Conservation (phyloP, 495 filamentous ascomycete genomes). For the Penicillium argentinense region DNA sequence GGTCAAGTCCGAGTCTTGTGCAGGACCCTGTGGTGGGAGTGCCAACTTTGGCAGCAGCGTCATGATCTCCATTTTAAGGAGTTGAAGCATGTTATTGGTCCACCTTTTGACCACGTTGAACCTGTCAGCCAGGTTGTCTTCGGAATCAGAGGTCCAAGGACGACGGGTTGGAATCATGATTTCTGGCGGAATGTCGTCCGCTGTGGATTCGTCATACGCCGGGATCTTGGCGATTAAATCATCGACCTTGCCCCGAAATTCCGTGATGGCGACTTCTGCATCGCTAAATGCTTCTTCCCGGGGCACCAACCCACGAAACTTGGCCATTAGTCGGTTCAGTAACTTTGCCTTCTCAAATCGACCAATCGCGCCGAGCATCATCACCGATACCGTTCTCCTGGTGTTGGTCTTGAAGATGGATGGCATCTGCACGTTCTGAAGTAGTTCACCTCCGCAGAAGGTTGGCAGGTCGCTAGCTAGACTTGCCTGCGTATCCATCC, state of each 20-base stretch:
- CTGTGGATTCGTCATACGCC: too few species aligned
- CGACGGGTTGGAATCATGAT: conserved; percentile 2
- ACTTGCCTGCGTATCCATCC: conserved; percentile 25
- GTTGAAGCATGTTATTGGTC: too few species aligned
- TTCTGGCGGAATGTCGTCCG: not conserved
- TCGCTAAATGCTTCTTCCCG: too few species aligned
- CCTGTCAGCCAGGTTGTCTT: too few species aligned
- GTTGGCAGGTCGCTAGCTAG: conserved; percentile 18
- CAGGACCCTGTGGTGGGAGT: too few species aligned
- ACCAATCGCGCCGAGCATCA: conserved; percentile 5
- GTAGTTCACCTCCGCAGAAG: conserved; percentile 5
- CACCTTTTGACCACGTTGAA: too few species aligned
- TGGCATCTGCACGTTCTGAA: conserved; percentile 2
- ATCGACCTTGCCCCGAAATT: not conserved
- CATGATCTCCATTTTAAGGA: too few species aligned
- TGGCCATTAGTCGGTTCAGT: conserved; percentile 1
- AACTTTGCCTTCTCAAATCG: conserved; percentile 8
- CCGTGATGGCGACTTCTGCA: too few species aligned
- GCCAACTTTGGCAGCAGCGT: too few species aligned
- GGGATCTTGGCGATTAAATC: conserved; percentile 3
- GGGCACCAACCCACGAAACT: too few species aligned
- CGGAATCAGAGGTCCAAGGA: conserved; percentile 2
- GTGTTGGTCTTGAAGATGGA: not conserved
- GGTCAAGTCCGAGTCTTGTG: too few species aligned
- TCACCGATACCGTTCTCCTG: too few species aligned